A percentile compares a stretch with the other conserved stretches of the same genome.
Conservation (phyloP, 2,329 filamentous ascomycete species). For the Alternaria brassicicola region DNA sequence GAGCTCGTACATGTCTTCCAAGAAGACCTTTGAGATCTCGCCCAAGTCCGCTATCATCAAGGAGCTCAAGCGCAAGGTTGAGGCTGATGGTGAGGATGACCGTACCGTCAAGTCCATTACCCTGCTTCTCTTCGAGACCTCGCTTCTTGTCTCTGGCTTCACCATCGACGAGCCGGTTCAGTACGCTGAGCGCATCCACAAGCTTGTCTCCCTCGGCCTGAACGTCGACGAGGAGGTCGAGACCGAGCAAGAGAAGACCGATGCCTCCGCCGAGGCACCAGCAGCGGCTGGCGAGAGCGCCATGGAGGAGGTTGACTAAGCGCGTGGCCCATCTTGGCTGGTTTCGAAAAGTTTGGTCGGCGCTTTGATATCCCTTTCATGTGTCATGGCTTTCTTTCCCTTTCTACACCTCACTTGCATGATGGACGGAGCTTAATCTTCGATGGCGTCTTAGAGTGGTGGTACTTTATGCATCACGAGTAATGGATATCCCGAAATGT, state of each 20-base stretch:
- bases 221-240: constrained; percentile 96
- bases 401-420: constrained; percentile 43
- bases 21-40: constrained; percentile 99
- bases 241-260: constrained; percentile 63
- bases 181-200: constrained; percentile 99
- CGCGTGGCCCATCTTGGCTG: constrained; percentile 31
- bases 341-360: constrained; percentile 47
- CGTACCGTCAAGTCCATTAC: constrained; percentile 99
- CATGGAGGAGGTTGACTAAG: constrained; percentile 99
- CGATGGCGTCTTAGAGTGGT: constrained; percentile 46
- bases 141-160: constrained; percentile 97
- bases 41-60: constrained; percentile 96
- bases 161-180: constrained; percentile 98
- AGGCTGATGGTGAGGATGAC: constrained; percentile 96
- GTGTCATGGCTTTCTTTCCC: constrained; percentile 46
- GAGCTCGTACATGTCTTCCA: constrained; percentile 99
- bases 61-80: constrained; percentile 99
- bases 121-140: constrained; percentile 98
- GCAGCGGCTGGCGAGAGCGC: constrained; percentile 81
- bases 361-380: constrained; percentile 49
- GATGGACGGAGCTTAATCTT: constrained; percentile 36
- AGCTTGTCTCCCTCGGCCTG: constrained; percentile 95
- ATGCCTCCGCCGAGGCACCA: constrained; percentile 60
- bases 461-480: constrained; percentile 41
- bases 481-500: constrained; percentile 45